phyloP scores from a whole-genome alignment of 2,329 filamentous ascomycete genomes.

The Phialemonium atrogriseum region DNA sequence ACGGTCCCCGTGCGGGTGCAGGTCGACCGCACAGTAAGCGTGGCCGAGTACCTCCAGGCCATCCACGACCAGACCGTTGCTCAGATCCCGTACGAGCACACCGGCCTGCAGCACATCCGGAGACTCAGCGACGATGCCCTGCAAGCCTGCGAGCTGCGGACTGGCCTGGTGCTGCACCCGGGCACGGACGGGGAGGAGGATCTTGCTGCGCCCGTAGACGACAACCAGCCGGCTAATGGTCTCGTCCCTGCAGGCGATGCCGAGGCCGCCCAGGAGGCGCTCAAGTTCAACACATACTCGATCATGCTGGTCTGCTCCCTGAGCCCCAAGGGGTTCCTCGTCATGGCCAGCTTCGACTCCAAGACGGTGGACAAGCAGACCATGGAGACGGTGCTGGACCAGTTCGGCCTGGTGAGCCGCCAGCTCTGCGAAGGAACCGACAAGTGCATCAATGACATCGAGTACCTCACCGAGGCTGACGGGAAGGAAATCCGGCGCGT shows the following conservation, averaged over 20 bases:
- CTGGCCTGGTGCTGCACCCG: constrained; percentile 45
- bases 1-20: constrained; percentile 1
- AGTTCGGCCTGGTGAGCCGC: constrained; percentile 21
- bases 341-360: constrained; percentile 33
- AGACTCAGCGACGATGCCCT: constrained; percentile 44
- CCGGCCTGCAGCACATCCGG: constrained; percentile 52
- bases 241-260: constrained; percentile 10
- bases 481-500: constrained; percentile 31
- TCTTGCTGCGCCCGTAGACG: too few species aligned
- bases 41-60: constrained; percentile 34
- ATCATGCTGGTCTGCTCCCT: constrained; percentile 39
- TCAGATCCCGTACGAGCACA: constrained; percentile 54
- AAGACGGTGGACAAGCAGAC: constrained; percentile 22
- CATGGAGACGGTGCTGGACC: constrained; percentile 27
- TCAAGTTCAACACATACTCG: constrained; percentile 38
- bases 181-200: constrained; percentile 19
- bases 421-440: constrained; percentile 14
- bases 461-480: constrained; percentile 26
- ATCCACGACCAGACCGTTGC: constrained; percentile 8
- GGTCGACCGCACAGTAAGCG: constrained; percentile 10
- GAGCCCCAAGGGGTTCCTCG: constrained; percentile 29
- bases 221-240: too few species aligned
- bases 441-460: constrained; percentile 21
- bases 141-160: constrained; percentile 46
- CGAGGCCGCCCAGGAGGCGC: constrained; percentile 9